Evolutionary conservation across 2,329 filamentous ascomycete genomes (phyloP).

Genomic region (Ilyonectria sp.): DNA sequence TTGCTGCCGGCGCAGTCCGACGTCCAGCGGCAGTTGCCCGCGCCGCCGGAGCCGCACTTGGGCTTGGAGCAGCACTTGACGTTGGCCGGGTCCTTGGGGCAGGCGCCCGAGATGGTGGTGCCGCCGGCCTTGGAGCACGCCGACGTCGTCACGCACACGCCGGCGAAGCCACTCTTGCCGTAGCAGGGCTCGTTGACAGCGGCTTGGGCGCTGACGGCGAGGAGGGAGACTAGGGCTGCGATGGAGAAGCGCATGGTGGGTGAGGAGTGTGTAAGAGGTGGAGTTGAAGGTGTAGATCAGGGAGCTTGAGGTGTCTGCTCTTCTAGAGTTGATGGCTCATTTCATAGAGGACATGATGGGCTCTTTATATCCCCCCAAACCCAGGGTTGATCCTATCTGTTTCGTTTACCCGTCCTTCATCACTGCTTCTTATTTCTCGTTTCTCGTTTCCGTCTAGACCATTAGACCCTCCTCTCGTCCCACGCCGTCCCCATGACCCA

Average conservation of each 20-base stretch:
- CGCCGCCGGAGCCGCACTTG: constrained; percentile 49
- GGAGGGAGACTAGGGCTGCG: constrained; percentile 34
- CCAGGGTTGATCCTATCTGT: neutral
- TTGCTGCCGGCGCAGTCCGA: constrained; percentile 55
- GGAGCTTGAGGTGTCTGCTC: neutral
- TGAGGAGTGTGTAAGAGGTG: neutral
- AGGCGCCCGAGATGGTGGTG: constrained; percentile 55
- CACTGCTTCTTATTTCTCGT: neutral
- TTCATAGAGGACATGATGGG: neutral
- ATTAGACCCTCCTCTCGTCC: neutral
- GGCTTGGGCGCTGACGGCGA: constrained; percentile 38
- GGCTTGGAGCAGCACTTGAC: constrained; percentile 61
- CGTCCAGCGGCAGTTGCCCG: constrained; percentile 57
- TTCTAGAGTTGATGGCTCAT: neutral
- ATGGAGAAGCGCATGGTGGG: constrained; percentile 42
- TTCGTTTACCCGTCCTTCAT: constrained; percentile 8
- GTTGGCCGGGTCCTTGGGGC: constrained; percentile 55
- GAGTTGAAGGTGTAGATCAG: neutral
- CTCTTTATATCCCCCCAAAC: neutral
- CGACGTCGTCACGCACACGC: constrained; percentile 57
- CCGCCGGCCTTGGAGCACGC: constrained; percentile 56
- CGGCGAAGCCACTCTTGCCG: constrained; percentile 43
- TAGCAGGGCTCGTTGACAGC: constrained; percentile 53
- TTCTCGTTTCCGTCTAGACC: neutral
- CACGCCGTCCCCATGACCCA: neutral